Base-by-base conservation (phyloP, 306 rosid species). In the Begonia loranthoides region DNA sequence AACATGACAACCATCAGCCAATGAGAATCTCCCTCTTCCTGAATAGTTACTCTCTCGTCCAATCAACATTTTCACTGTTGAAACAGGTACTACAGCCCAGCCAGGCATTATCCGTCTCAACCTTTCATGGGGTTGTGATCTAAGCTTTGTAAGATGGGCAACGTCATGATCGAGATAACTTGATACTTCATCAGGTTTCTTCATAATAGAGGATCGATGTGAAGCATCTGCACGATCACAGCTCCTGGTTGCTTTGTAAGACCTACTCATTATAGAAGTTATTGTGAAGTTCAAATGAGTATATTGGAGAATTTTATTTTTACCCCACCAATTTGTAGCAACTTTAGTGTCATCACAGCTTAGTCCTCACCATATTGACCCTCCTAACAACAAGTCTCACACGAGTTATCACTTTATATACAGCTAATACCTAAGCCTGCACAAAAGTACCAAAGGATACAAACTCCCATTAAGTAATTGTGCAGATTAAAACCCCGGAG, bases 1-100 rank as follows among this genome's bases (percentile, higher is more conserved):
- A 53, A 86, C 70, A 75, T 86, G 93, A 62, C 95, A 86, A 61
- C 86, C 65, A 58, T 86, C 95, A 1, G 95, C 86, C 9, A 83
- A 70, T 21, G 95, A 82, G 77, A 86, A 86, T 70, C 83, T 77
- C 12, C 95, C 95, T 60, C 76, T 65, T 39, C 95, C 86, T 1
- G 95, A 79, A 54, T 67, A 73, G 53, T 87, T 87, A 54, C 74
- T 58, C 54, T 87, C 88, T 13, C 93, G 76, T 28, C 93, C 86
- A 15, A 79, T 84, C 67, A 87, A 68, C 93, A 87, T 79, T 73
- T 79, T 87, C 59, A 87, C 86, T 0, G 93, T 81, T 11, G 95
- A 87, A 60, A 82, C 79, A 19, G 81, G 81, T 56, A 73, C 63
- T 51, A 58, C 58, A 41, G 70, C 59, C 68, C 74, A 73, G 50